phyloP scores from a whole-genome alignment of 2,329 filamentous ascomycete species.

The Aspergillus proliferans region DNA sequence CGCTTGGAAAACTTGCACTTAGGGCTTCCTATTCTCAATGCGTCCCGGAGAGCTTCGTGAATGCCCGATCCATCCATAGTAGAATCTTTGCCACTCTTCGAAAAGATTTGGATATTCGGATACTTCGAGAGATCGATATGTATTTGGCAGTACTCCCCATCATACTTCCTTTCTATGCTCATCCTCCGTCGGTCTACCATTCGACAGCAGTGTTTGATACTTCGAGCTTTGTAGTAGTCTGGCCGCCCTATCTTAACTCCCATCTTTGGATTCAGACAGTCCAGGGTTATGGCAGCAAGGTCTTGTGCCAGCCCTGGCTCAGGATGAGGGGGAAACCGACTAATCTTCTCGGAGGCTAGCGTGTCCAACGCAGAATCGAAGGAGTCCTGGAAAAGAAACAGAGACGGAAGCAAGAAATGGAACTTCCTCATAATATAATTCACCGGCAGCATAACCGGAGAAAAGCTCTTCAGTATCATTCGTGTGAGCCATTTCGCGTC shows the following conservation, averaged over 20 bases:
- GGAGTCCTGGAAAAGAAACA: conserved; percentile 64
- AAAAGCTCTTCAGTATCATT: conserved; percentile 68
- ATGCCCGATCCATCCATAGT: conserved; percentile 62
- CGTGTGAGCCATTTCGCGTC: conserved; percentile 86
- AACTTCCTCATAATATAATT: conserved; percentile 52
- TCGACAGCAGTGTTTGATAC: conserved; percentile 67
- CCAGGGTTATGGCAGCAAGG: conserved; percentile 30
- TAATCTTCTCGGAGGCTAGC: conserved; percentile 38
- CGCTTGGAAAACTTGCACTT: conserved; percentile 55
- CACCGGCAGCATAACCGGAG: conserved; percentile 59
- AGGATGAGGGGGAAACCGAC: conserved; percentile 31
- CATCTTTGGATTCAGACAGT: conserved; percentile 47
- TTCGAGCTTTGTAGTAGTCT: conserved; percentile 59
- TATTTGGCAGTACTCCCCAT: conserved; percentile 86
- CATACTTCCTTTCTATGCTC: conserved; percentile 75
- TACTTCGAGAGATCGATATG: conserved; percentile 63
- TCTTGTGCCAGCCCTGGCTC: conserved; percentile 24
- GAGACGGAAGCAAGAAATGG: conserved; percentile 63
- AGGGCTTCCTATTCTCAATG: conserved; percentile 55
- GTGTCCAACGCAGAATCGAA: conserved; percentile 56
- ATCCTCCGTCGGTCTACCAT: conserved; percentile 56
- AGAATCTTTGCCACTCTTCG: conserved; percentile 86
- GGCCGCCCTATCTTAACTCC: conserved; percentile 62
- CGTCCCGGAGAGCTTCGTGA: conserved; percentile 58
- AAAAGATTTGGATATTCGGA: conserved; percentile 68